phyloP scores from a whole-genome alignment of 768 basidiomycete genomes.

The Psilocybe cyanescens region DNA sequence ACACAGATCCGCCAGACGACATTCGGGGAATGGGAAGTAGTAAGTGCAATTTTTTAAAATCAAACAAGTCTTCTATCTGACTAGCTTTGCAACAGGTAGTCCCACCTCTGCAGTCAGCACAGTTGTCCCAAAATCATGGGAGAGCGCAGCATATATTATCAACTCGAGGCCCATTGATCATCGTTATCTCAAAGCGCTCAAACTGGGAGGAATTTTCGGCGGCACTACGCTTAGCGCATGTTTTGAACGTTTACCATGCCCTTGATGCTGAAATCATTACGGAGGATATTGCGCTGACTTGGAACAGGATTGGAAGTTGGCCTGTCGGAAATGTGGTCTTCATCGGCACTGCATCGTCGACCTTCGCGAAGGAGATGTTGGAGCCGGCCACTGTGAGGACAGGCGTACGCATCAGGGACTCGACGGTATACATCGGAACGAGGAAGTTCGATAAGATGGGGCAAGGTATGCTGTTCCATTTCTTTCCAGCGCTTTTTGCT shows the following conservation, averaged over 20 bases:
- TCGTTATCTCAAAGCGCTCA: conserved; percentile 52
- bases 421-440: conserved; percentile 29
- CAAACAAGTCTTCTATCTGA: no score
- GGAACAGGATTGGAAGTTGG: conserved; percentile 26
- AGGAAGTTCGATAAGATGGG: conserved; percentile 28
- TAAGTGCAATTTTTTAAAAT: no score
- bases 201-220: conserved; percentile 44
- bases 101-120: not conserved
- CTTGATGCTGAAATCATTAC: conserved; percentile 66
- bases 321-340: conserved; percentile 58
- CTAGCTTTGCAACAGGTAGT: not conserved
- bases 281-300: conserved; percentile 38
- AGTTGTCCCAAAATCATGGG: conserved; percentile 39
- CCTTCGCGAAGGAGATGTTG: conserved; percentile 37
- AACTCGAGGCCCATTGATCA: conserved; percentile 51
- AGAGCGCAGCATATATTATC: conserved; percentile 72
- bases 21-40: conserved; percentile 22
- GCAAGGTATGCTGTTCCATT: conserved; percentile 31
- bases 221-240: conserved; percentile 70
- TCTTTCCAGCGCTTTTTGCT: conserved; percentile 11
- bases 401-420: conserved; percentile 32
- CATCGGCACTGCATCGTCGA: conserved; percentile 47
- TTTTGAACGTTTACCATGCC: conserved; percentile 68
- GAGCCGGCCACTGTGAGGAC: conserved; percentile 27
- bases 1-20: conserved; percentile 10